Evolutionary conservation across 1,284 basidiomycete genomes (phyloP), one percentile per base, ranked within the genome.

Genomic region (Ceratobasidium papillatum): DNA sequence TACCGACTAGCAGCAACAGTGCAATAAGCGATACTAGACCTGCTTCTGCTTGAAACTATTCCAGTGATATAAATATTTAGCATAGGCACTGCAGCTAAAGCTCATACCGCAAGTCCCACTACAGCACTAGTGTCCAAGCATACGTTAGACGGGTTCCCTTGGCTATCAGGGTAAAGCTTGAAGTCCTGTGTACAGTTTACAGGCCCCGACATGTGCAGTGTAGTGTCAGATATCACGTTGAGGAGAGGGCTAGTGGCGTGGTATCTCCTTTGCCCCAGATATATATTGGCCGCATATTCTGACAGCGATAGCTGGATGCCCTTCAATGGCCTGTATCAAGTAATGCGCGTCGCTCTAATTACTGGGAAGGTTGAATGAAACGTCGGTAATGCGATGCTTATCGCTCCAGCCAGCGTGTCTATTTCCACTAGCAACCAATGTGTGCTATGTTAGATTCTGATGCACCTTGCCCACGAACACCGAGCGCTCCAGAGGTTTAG

Each of bases 1-100:
- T 32, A 9, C 61, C 61, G 22, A 63, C 25, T 4, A 63, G 36
- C 17, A 47, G 19, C 41, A 63, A 30, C 22, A 63, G 61, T n/a
- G 61, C 61, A 22, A 47, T 27, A 9, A 63, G 61, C 8, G 61
- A 63, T 45, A 47, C 25, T 3, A 63, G 27, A 25, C 41, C 61
- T 12, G 61, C 38, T 17, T 47, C 41, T 17, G 61, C 61, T 38
- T 63, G 61, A 32, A 63, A 63, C 61, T 63, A 63, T 56, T 36
- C 4, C 19, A 58, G 25, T 9, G 5, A 52, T 52, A 19, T 41
- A 2, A 34, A 3, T 14, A 19, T 34, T 19, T 32, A 30, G 25
- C 56, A 34, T 43, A 32, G 43, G 38, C 36, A 30, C 43, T 22
- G 41, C n/a, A 58, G 14, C 14, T 7, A 63, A 47, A 30, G 34